phyloP scores from a whole-genome alignment of 805 yeast genomes.

The Saccharomycopsis olivae region DNA sequence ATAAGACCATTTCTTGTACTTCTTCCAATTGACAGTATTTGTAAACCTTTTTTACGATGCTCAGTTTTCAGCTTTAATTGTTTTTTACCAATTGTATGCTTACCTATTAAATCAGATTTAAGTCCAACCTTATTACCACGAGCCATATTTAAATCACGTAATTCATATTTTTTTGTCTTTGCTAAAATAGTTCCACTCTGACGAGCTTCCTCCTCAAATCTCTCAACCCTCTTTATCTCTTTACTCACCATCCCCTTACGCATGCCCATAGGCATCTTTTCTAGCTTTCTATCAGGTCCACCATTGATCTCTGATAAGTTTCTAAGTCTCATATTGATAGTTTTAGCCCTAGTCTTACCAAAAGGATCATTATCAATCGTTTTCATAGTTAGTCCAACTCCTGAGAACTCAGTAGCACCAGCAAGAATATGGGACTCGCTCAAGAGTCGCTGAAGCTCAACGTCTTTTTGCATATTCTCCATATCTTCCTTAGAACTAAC shows the following conservation, averaged over 20 bases:
- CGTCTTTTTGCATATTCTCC: slow-evolving; percentile 55
- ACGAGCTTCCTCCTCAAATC: slow-evolving; percentile 65
- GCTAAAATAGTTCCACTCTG: slow-evolving; percentile 89
- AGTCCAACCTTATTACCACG: slow-evolving; percentile 38
- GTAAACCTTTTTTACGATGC: slow-evolving; percentile 65
- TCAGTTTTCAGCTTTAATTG: slow-evolving; percentile 29
- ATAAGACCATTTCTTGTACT: slow-evolving; percentile 71
- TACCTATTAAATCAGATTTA: slow-evolving; percentile 31
- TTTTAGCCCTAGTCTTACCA: slow-evolving; percentile 60
- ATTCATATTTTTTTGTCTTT: slow-evolving; percentile 54
- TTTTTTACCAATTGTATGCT: slow-evolving; percentile 40
- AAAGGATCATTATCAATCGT: slow-evolving; percentile 51
- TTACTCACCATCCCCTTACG: slow-evolving; percentile 73
- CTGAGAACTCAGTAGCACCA: slow-evolving; percentile 32
- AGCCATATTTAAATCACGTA: slow-evolving; percentile 46
- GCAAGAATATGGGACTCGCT: slow-evolving; percentile 57
- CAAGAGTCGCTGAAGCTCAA: slow-evolving; percentile 60
- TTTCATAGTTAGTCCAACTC: slow-evolving; percentile 56
- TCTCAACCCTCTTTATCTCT: slow-evolving; percentile 38
- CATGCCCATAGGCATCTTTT: slow-evolving; percentile 81
- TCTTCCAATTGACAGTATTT: slow-evolving; percentile 65
- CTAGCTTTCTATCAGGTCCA: slow-evolving; percentile 29
- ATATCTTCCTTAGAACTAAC: slow-evolving; percentile 29
- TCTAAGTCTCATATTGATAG: slow-evolving; percentile 48
- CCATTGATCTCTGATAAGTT: slow-evolving; percentile 23